Base-by-base conservation (phyloP, 1,284 basidiomycete genomes). In the Kwoniella shivajii region DNA sequence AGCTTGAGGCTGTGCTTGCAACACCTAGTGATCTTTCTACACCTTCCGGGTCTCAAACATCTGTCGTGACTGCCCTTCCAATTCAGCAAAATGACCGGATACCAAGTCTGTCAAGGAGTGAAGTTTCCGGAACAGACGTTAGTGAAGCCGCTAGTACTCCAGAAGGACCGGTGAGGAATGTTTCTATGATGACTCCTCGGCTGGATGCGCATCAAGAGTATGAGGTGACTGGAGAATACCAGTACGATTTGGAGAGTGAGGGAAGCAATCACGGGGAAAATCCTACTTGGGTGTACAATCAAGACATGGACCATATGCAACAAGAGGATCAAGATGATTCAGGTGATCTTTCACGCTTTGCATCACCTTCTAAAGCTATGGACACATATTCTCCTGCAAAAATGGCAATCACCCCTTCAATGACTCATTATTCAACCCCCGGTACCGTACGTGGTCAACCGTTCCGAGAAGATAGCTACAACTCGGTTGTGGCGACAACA, bases 21-120 rank as follows among this genome's bases (percentile, higher is more conserved):
- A 34, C 31, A 7, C 29, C 42, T 3, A 51, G 38, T 16, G 50
- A 41, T 18, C 43, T 30, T 4, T 36, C 49, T 13, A 46, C 38
- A 9, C 55, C 50, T 18, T 26, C 27, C 5, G 47, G 22, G 3
- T 30, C 50, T 18, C 33, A 37, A 6, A 6, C 27, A n/a, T 50
- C 50, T 16, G 26, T 20, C 13, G 13, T 38, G 16, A 43, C 61
- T 9, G 29, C 57, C 7, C 39, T 58, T 18, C 50, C 52, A 14
- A 20, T 54, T 3, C 50, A 50, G 2, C 54, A 36, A 13, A 41
- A 64, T 22, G 68, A 69, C 10, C 63, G 71, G 1, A 66, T 76
- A 18, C 74, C 74, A 1, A 76, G 74, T 48, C 59, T 76, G n/a
- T 68, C 71, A 9, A 59, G 68, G 10, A 75, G 72, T 53, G 73